A percentile compares a stretch with the other conserved stretches of the same genome.
Conservation (phyloP, 495 filamentous ascomycete genomes). For the Barbatosphaeria neglecta region DNA sequence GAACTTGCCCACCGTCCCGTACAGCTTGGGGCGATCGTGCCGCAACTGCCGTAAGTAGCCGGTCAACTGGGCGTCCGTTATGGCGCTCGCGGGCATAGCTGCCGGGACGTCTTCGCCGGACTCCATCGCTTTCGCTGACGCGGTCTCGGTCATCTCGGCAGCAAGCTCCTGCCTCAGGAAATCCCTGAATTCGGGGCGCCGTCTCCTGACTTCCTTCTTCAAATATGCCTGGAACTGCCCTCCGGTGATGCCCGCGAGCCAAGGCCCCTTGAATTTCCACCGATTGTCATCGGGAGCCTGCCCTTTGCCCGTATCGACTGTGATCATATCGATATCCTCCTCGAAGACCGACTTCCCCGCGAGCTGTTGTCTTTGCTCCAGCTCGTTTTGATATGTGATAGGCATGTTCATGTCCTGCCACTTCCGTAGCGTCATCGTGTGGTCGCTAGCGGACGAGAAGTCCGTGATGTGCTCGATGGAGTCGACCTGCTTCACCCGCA, state of each 20-base stretch:
- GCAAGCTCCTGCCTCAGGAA: conserved; percentile 42
- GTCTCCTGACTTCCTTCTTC: conserved; percentile 44
- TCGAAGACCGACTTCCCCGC: conserved; percentile 47
- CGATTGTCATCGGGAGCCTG: conserved; percentile 25
- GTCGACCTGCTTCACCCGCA: conserved; percentile 65
- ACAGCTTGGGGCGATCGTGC: conserved; percentile 32
- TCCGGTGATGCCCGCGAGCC: conserved; percentile 62
- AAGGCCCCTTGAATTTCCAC: conserved; percentile 76
- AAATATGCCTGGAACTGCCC: conserved; percentile 61
- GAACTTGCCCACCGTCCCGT: conserved; percentile 39
- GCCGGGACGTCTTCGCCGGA: conserved; percentile 26
- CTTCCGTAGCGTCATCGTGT: conserved; percentile 70
- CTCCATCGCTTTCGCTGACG: conserved; percentile 32
- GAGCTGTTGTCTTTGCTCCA: conserved; percentile 7
- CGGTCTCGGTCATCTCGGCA: conserved; percentile 30
- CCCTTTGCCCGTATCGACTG: conserved; percentile 15
- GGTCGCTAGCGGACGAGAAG: conserved; percentile 73
- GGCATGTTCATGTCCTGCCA: conserved; percentile 59
- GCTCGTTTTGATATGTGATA: conserved; percentile 37
- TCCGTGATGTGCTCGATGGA: conserved; percentile 87
- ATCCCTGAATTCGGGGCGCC: conserved; percentile 48
- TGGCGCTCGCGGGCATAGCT: conserved; percentile 19
- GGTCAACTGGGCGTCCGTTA: conserved; percentile 50
- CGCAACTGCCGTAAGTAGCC: conserved; percentile 50
- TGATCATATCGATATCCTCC: conserved; percentile 37